Evolutionary conservation across 345 rosid genomes (phyloP).

Genomic region (Chamaenerion angustifolium): DNA sequence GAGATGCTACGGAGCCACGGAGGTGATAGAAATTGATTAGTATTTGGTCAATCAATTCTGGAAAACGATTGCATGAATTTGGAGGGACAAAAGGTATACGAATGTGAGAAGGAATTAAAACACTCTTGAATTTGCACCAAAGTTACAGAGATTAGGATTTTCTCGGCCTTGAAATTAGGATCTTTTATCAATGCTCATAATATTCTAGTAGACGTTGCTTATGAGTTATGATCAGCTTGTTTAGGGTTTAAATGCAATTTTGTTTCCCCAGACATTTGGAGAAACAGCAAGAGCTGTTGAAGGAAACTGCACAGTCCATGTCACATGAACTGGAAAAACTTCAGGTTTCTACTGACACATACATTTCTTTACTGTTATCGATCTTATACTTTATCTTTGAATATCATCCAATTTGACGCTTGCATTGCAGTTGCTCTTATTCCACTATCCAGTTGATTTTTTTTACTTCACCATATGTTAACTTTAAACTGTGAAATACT

Average conservation of each 20-base stretch:
- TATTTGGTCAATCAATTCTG: too few relatives aligned
- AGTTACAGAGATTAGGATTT: too few relatives aligned
- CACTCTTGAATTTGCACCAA: too few relatives aligned
- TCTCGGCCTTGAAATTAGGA: too few relatives aligned
- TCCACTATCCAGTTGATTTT: too few relatives aligned
- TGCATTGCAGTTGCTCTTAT: background rate
- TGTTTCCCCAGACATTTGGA: constrained; percentile 11
- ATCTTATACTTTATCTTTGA: background rate
- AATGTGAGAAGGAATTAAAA: too few relatives aligned
- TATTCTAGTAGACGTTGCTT: background rate
- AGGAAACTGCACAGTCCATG: constrained; percentile 5
- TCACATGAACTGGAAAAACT: constrained; percentile 12
- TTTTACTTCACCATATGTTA: too few relatives aligned
- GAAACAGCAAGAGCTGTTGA: constrained; percentile 9
- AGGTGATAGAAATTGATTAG: too few relatives aligned
- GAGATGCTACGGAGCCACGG: too few relatives aligned
- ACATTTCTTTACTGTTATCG: background rate
- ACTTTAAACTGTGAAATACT: too few relatives aligned
- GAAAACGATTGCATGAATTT: too few relatives aligned
- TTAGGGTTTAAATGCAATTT: background rate
- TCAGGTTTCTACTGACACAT: constrained; percentile 6
- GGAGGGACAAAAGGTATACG: too few relatives aligned
- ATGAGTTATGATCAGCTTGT: background rate
- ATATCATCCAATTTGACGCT: background rate
- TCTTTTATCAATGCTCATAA: background rate